Base-by-base conservation (phyloP, 306 rosid genomes). In the Comarum palustre region DNA sequence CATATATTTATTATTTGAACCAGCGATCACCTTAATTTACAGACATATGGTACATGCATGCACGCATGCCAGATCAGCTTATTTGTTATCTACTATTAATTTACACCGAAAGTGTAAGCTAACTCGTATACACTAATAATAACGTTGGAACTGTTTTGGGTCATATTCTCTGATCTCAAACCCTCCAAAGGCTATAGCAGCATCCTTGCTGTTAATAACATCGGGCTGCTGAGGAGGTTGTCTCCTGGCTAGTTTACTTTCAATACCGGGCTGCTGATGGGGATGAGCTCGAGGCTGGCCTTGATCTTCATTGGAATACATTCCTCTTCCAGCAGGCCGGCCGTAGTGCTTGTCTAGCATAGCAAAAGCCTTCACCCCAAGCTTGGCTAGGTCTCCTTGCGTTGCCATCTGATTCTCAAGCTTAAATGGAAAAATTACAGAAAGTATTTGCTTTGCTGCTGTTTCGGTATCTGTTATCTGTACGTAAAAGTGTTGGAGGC, bases 301-400 rank as follows among this genome's bases (percentile, higher is more conserved):
- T 4, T 3, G 45, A 60, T 55, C 61, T 54, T 54, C 60, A 8
- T 54, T 31, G 25, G 31, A 10, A 22, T 20, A 50, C 2, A 1
- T 3, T 11, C 10, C 36, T 27, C 34, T 42, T 13, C 31, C 16
- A 9, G 20, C 7, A 0, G 67, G 69, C n/a, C 46, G 71, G 47
- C 72, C 87, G 19, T 43, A 75, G 38, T 42, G 47, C 63, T 71
- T 60, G 34, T 84, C 80, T 24, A 84, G 68, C 57, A 77, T 70
- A 51, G 73, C 87, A 75, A 81, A 54, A 77, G 22, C 85, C 81
- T 34, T 77, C 68, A 2, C 11, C 27, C 29, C 84, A 20, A 61
- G 41, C 75, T n/a, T 67, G 4, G 15, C 29, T 66, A 68, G 81
- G 41, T 64, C 55, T 75, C 61, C 61, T 48, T 45, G 54, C 57